These are phyloP conservation scores for Solanum lignicaule DNA, from an alignment of 257 asterid species.

Conservation along the genomic window DNA sequence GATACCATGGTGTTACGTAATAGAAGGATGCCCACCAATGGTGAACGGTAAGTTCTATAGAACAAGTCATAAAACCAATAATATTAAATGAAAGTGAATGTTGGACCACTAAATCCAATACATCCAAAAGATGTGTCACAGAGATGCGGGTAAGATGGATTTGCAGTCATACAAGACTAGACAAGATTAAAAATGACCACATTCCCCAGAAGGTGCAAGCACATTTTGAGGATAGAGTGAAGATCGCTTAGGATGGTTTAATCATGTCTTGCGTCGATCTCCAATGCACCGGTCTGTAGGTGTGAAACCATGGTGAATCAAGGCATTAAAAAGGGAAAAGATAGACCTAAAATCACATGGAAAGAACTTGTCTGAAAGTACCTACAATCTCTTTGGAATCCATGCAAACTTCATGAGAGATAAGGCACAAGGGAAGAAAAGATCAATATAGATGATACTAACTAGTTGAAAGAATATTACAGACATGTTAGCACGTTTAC, in stretches of 20 bases:
- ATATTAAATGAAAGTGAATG: background rate
- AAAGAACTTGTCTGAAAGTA: background rate
- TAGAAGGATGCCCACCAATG: background rate
- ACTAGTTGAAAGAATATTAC: background rate
- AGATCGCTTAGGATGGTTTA: background rate
- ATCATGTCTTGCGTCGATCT: background rate
- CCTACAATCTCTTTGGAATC: background rate
- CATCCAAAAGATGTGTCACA: background rate
- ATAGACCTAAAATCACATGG: background rate
- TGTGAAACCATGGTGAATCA: background rate
- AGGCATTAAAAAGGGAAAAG: background rate
- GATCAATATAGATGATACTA: background rate
- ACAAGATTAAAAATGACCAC: background rate
- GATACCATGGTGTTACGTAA: background rate
- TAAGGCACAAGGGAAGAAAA: background rate
- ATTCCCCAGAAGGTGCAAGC: background rate
- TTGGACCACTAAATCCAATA: background rate
- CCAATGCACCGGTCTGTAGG: background rate
- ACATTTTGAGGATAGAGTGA: background rate
- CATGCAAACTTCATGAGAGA: background rate
- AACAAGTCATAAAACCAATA: background rate
- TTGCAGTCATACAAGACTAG: background rate
- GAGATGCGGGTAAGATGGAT: background rate
- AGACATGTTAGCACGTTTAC: background rate
- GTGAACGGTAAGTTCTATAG: background rate